Base-by-base conservation (phyloP, 306 rosid genomes). In the Dicorynia guianensis region DNA sequence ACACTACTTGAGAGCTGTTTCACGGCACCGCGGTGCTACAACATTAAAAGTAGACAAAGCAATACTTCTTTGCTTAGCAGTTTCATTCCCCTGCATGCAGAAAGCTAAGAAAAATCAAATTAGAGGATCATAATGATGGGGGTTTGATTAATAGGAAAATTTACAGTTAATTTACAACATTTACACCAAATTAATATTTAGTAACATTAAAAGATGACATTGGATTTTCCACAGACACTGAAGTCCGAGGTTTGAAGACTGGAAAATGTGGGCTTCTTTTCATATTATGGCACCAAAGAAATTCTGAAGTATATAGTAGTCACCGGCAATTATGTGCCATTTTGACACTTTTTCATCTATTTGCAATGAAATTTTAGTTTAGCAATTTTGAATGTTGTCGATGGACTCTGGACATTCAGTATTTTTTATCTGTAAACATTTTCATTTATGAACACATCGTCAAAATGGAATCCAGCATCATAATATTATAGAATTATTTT, bases 11-110 rank as follows among this genome's bases (percentile, higher is more conserved):
- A 69, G 53, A 69, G 76, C 79, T 62, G 78, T 69, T 77, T 67
- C 68, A 35, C 70, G 61, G 72, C 86, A 78, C 38, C 42, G 64
- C 63, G 78, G 81, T 60, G 81, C 74, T 46, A 81, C 77, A 36
- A 65, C 5, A 59, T 85, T 85, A 53, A 81, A 40, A 60, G 56
- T 55, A 58, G 60, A 74, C 77, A 85, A 50, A 38, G 63, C 83
- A 59, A 85, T 53, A 39, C 76, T 59, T 78, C 81, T 85, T 35
- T 35, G 76, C 58, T 65, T 71, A 38, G 70, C 69, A 75, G 30
- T 76, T 38, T 67, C 76, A 50, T 59, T 48, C 42, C 48, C 84
- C 85, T 85, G 85, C 71, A 55, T 55, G 57, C 72, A 61, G 19
- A 77, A 63, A 52, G 71, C 52, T 46, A 35, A 56, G 42, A 72